Base-by-base conservation (phyloP, 164 flowering plant genomes). In the Litsea cubeba region DNA sequence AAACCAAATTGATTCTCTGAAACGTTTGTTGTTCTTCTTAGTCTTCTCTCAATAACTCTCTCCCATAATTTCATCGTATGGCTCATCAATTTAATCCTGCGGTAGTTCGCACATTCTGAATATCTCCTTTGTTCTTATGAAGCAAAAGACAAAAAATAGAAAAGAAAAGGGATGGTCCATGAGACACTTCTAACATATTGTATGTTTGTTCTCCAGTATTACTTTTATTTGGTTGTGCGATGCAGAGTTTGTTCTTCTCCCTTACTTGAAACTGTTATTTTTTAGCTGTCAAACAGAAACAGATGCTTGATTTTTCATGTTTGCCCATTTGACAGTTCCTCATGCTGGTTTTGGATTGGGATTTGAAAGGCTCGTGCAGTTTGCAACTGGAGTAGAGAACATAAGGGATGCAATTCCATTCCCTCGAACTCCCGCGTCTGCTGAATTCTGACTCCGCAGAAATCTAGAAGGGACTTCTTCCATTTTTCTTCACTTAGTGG, bases 311-410 rank as follows among this genome's bases (percentile, higher is more conserved):
- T 22, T 3, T 24, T 68, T 15, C 73, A 65, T 69, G 50, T 26
- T 22, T 66, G 71, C 63, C 63, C 63, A 65, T 72, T 64, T 72
- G 66, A 63, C 91, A 95, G 99, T 95, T 86, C 98, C 96, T 74
- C 98, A 94, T 84, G 98, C 99, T 0, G 99, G 98, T 4, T 95
- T 95, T 69, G 99, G 98, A 18, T 82, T 93, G 81, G 99, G 98
- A 23, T 95, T 95, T 79, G 99, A 93, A 80, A 90, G 99, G 85
- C 92, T 92, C 3, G 97, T 93, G 65, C 98, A 93, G 75, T 95
- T 91, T 83, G 97, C 93, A 7, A 93, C 99, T 57, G 98, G 99
- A 49, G 83, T 93, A 15, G 99, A 91, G 1, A 95, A 95, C 71
- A 95, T 95, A 65, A 81, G 97, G 78, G 99, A 95, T 82, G 91